A percentile compares a stretch with the other conserved stretches of the same genome.
These are phyloP conservation scores for Candida sakaeoensis DNA, from an alignment of 805 yeast genomes.

Conservation along the genomic window DNA sequence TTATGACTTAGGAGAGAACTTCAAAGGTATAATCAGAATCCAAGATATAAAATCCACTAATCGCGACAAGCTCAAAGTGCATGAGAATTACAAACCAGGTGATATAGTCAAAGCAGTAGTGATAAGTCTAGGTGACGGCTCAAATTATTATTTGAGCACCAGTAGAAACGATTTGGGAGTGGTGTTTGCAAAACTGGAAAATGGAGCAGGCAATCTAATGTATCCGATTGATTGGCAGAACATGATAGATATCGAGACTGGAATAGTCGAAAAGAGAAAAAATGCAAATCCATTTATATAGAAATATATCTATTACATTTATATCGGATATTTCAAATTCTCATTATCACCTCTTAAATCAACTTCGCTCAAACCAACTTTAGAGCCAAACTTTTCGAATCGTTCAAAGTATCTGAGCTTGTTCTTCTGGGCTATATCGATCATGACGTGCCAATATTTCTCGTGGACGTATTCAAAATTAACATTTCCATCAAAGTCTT, in stretches of 20 bases:
- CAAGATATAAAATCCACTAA: conserved; percentile 92
- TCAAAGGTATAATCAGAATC: conserved; percentile 78
- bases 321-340: conserved; percentile 22
- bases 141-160: conserved; percentile 83
- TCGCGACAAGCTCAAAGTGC: conserved; percentile 77
- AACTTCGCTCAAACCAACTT: conserved; percentile 72
- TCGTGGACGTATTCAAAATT: conserved; percentile 82
- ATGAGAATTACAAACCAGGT: conserved; percentile 83
- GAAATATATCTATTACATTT: neutral
- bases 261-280: conserved; percentile 73
- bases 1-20: conserved; percentile 79
- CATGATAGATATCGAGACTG: conserved; percentile 77
- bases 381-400: conserved; percentile 66
- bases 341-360: conserved; percentile 58
- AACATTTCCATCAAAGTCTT: conserved; percentile 78
- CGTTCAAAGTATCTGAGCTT: conserved; percentile 62
- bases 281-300: conserved; percentile 78
- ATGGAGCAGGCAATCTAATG: conserved; percentile 70
- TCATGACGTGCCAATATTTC: conserved; percentile 72
- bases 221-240: conserved; percentile 94
- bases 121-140: conserved; percentile 89
- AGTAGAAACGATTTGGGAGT: conserved; percentile 93
- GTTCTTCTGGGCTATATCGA: conserved; percentile 55
- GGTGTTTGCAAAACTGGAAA: conserved; percentile 74
- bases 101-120: conserved; percentile 85